Evolutionary conservation across 305 asterid species (phyloP).

Genomic region (Plantago coronopus): DNA sequence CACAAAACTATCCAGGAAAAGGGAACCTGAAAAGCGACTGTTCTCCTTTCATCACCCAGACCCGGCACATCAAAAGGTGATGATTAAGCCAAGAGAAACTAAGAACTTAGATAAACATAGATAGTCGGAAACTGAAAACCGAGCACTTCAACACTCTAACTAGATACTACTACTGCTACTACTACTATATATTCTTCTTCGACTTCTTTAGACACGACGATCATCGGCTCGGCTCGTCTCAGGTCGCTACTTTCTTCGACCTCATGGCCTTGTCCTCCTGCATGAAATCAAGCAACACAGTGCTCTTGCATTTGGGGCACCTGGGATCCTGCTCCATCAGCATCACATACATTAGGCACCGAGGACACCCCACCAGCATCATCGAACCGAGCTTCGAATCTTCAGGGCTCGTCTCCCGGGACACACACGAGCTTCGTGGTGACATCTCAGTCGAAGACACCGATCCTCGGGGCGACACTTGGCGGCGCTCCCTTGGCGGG

Average conservation of each 20-base stretch:
- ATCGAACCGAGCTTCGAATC: conserved; percentile 32
- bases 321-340: conserved; percentile 41
- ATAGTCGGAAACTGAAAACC: not conserved
- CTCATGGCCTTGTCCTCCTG: conserved; percentile 30
- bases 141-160: not conserved
- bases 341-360: conserved; percentile 70
- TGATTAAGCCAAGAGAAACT: not conserved
- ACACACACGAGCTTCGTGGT: conserved; percentile 53
- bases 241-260: conserved; percentile 22
- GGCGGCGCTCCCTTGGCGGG: conserved; percentile 34
- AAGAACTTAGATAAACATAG: not conserved
- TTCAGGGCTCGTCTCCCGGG: conserved; percentile 45
- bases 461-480: conserved; percentile 12
- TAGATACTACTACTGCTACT: not conserved
- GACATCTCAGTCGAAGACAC: conserved; percentile 36
- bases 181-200: not conserved
- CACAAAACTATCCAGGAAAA: not conserved
- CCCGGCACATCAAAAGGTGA: not conserved
- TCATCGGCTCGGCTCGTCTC: no score
- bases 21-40: not conserved
- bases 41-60: conserved; percentile 1
- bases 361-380: conserved; percentile 65
- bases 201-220: not conserved
- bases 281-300: conserved; percentile 53
- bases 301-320: conserved; percentile 70